Base-by-base conservation (phyloP, 2,329 filamentous ascomycete species). In the Alternaria brassicae region DNA sequence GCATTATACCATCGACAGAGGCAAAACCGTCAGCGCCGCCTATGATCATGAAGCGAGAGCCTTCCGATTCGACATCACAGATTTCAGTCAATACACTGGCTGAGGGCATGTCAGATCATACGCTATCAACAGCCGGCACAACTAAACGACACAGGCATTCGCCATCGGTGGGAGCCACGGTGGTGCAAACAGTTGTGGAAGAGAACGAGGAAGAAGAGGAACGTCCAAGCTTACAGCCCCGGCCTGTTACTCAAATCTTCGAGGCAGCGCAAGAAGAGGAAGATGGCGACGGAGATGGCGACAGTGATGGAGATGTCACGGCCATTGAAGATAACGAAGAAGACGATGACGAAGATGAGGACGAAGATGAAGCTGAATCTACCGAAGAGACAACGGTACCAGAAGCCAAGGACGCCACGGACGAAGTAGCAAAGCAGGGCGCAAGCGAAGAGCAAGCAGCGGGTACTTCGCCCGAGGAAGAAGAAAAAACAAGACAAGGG, bases 81-180 rank as follows among this genome's bases (percentile, higher is more conserved):
- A 68, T 68, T 17, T 56, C 58, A 12, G 71, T 71, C 13, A 68
- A 51, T 41, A 66, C 65, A 3, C 54, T 64, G 9, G 65, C 71
- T 6, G 69, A 70, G 17, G 68, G 73, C 6, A 37, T 68, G 6
- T 71, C 81, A 63, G 81, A 76, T 63, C 75, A 73, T 53, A 85
- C 79, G 66, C 81, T 80, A 74, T 86, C 77, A 71, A 86, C 75
- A 63, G 86, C 76, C 66, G 87, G 89, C 53, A 96, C 92, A 70
- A 94, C 92, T 6, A 88, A 93, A 73, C 86, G 92, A 63, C 92
- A 97, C 76, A 89, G 92, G 69, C 91, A 91, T 75, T 93, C 89
- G 64, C 90, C 91, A 23, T 94, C 91, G 13, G 89, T 90, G 13
- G 89, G 91, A 48, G 92, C 89, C 53, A 78, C 66, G 3, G 86